phyloP scores from a whole-genome alignment of 352 stramenopile species.

The Phytophthora capsici region DNA sequence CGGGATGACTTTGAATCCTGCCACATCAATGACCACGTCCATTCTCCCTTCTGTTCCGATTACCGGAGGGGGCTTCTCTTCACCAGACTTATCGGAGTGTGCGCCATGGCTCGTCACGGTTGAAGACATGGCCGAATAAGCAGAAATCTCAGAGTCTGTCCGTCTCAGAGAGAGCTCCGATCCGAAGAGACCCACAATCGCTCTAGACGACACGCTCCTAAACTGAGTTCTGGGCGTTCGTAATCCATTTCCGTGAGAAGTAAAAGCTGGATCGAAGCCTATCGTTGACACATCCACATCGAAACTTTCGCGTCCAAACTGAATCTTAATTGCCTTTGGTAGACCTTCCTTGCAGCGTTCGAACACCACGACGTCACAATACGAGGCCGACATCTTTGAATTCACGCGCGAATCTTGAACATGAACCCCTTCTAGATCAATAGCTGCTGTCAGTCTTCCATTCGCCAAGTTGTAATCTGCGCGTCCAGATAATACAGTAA shows the following conservation, averaged over 20 bases:
- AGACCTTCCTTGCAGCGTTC: constrained; percentile 46
- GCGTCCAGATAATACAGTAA: constrained; percentile 50
- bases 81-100: constrained; percentile 23
- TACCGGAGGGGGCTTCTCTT: constrained; percentile 18
- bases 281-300: constrained; percentile 47
- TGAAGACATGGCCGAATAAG: constrained; percentile 35
- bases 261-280: constrained; percentile 51
- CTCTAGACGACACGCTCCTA: constrained; percentile 50
- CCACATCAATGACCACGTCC: constrained; percentile 72
- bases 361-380: constrained; percentile 82
- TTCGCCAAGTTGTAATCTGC: constrained; percentile 65
- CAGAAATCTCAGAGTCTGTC: constrained; percentile 45
- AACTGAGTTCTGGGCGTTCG: constrained; percentile 39
- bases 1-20: constrained; percentile 80
- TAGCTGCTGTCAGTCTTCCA: constrained; percentile 49
- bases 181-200: constrained; percentile 44
- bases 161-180: constrained; percentile 41
- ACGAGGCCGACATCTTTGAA: constrained; percentile 60
- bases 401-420: constrained; percentile 73
- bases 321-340: constrained; percentile 70
- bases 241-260: constrained; percentile 26
- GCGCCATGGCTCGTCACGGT: constrained; percentile 25
- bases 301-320: constrained; percentile 58
- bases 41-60: constrained; percentile 51
- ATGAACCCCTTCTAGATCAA: constrained; percentile 65